Evolutionary conservation across 1,284 basidiomycete genomes (phyloP).

Genomic region (Cutaneotrichosporon sp.): DNA sequence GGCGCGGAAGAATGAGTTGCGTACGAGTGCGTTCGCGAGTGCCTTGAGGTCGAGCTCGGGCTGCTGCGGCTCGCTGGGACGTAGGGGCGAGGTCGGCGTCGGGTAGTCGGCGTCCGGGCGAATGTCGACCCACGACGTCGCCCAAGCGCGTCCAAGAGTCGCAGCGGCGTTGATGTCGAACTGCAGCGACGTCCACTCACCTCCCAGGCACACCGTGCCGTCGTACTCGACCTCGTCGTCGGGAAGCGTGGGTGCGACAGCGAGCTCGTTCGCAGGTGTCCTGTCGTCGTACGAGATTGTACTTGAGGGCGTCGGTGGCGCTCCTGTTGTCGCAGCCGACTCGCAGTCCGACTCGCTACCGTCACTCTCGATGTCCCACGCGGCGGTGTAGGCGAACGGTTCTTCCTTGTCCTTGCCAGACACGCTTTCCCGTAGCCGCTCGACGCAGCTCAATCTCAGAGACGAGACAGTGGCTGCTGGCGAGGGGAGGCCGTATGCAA

Average conservation of each 20-base stretch:
- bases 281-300: conserved; percentile 23
- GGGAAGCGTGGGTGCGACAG: conserved; percentile 7
- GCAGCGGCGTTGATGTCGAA: conserved; percentile 16
- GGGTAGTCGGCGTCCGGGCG: conserved; percentile 1
- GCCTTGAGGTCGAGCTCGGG: conserved; percentile 14
- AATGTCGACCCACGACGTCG: conserved; percentile 13
- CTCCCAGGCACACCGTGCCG: conserved; percentile 31
- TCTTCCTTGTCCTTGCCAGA: conserved; percentile 12
- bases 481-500: conserved; percentile 37
- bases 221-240: conserved; percentile 33
- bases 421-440: conserved; percentile 23
- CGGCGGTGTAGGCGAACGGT: conserved; percentile 29
- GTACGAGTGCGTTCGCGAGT: conserved; percentile 23
- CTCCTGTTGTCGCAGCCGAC: conserved; percentile 31
- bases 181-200: conserved; percentile 36
- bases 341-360: conserved; percentile 26
- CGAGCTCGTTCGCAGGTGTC: conserved; percentile 14
- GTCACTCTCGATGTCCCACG: conserved; percentile 34
- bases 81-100: conserved; percentile 6
- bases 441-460: conserved; percentile 31
- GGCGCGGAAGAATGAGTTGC: conserved; percentile 21
- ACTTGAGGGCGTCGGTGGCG: conserved; percentile 44
- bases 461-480: conserved; percentile 34
- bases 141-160: conserved; percentile 20
- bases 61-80: background rate